Evolutionary conservation across 2,329 filamentous ascomycete species (phyloP).

Genomic region (Coleophoma crateriformis): DNA sequence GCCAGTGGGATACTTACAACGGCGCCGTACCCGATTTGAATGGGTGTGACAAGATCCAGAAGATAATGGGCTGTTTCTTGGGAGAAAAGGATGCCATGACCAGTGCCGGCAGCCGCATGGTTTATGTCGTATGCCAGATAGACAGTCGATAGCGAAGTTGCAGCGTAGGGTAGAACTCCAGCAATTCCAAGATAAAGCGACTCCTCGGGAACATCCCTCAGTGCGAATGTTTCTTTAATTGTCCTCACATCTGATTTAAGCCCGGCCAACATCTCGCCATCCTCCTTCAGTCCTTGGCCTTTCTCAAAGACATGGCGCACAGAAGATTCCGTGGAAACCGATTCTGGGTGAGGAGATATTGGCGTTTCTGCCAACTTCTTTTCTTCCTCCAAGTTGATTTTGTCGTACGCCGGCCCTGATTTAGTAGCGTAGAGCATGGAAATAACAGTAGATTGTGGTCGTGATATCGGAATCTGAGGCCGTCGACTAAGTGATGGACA

Average conservation of each 20-base stretch:
- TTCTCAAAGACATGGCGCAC: conserved; percentile 44
- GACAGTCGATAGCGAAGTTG: conserved; percentile 76
- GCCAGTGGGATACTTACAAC: conserved; percentile 47
- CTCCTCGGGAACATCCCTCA: conserved; percentile 60
- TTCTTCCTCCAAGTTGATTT: conserved; percentile 52
- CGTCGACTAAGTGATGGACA: conserved; percentile 17
- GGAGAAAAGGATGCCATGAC: conserved; percentile 58
- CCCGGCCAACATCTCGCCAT: conserved; percentile 47
- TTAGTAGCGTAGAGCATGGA: conserved; percentile 40
- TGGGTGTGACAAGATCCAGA: conserved; percentile 71
- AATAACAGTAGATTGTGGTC: conserved; percentile 33
- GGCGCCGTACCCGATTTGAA: conserved; percentile 88
- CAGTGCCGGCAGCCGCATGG: conserved; percentile 51
- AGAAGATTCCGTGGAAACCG: conserved; percentile 54
- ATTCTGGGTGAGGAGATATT: conserved; percentile 53
- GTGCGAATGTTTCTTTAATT: conserved; percentile 64
- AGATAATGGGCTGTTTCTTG: conserved; percentile 65
- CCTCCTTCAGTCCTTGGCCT: conserved; percentile 17
- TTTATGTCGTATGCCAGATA: conserved; percentile 81
- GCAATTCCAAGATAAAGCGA: conserved; percentile 65
- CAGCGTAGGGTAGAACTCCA: conserved; percentile 80
- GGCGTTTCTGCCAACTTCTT: conserved; percentile 45
- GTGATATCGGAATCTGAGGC: conserved; percentile 11
- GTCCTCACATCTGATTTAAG: conserved; percentile 52
- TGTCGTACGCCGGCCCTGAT: conserved; percentile 23